Percentiles rank a stretch among this genome's conserved stretches.
Conservation (phyloP, 495 filamentous ascomycete species). For the Eremomyces bilateralis region DNA sequence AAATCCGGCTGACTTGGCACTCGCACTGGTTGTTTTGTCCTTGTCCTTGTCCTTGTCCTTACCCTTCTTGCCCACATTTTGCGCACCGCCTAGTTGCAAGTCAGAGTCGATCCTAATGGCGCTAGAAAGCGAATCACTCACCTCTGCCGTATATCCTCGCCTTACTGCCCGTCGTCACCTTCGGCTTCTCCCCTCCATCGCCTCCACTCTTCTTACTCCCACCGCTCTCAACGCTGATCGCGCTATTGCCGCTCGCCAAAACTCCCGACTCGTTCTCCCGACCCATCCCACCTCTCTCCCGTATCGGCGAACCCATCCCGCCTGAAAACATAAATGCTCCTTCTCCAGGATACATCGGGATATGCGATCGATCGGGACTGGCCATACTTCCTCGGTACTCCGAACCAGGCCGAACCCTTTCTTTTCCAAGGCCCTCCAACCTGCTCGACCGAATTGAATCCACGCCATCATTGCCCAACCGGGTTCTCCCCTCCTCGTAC, state of each 20-base stretch:
- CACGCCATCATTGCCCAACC: too few species aligned
- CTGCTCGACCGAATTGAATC: too few species aligned
- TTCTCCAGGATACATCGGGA: too few species aligned
- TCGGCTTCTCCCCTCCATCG: conserved; percentile 7
- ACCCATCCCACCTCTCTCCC: neutral
- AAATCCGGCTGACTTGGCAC: conserved; percentile 11
- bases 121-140: conserved; percentile 7
- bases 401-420: neutral
- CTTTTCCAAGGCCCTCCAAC: too few species aligned
- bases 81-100: conserved; percentile 16
- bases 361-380: too few species aligned
- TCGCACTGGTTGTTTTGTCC: conserved; percentile 4
- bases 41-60: conserved; percentile 17
- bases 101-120: conserved; percentile 1
- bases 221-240: conserved; percentile 9
- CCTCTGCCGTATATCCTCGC: conserved; percentile 20
- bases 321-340: too few species aligned
- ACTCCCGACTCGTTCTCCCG: neutral
- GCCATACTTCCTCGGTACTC: neutral
- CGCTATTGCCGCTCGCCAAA: conserved; percentile 10
- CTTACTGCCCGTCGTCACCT: conserved; percentile 15
- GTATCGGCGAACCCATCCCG: neutral
- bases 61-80: conserved; percentile 17
- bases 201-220: conserved; percentile 6
- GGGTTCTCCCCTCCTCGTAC: too few species aligned